These are phyloP conservation scores for Pleurotus tuber-regium DNA, from an alignment of 768 basidiomycete genomes.

Conservation along the genomic window DNA sequence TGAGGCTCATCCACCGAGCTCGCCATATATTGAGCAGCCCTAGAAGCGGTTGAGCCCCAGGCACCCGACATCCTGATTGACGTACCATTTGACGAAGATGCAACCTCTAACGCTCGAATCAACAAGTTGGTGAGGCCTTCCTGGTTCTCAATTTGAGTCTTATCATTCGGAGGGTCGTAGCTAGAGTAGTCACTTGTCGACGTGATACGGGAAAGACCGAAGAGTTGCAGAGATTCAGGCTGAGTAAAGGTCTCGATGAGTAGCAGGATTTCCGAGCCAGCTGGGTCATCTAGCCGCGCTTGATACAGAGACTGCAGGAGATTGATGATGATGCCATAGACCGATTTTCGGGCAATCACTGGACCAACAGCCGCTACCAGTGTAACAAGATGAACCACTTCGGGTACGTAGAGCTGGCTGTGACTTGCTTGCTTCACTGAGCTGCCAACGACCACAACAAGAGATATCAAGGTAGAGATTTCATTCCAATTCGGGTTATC, in stretches of 20 bases:
- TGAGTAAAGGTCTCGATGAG: constrained; percentile 62
- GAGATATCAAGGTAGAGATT: constrained; percentile 74
- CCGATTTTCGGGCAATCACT: constrained; percentile 69
- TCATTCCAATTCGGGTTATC: constrained; percentile 81
- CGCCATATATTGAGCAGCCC: constrained; percentile 86
- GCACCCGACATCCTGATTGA: constrained; percentile 5
- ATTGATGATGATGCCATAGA: constrained; percentile 82
- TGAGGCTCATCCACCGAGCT: constrained; percentile 90
- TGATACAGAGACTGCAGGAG: constrained; percentile 75
- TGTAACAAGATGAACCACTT: constrained; percentile 76
- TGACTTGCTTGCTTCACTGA: constrained; percentile 60
- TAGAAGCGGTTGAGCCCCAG: constrained; percentile 22
- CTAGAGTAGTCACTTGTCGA: constrained; percentile 67
- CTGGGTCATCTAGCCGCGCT: constrained; percentile 56
- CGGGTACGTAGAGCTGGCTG: constrained; percentile 79
- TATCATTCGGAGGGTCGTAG: constrained; percentile 53
- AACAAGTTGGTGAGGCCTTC: constrained; percentile 67
- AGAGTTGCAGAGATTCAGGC: constrained; percentile 58
- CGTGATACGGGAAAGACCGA: constrained; percentile 67
- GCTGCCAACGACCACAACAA: constrained; percentile 71
- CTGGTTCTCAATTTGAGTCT: constrained; percentile 57
- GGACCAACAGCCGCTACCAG: constrained; percentile 78
- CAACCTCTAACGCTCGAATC: constrained; percentile 57
- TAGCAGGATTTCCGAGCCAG: constrained; percentile 49
- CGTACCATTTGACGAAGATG: constrained; percentile 70